Evolutionary conservation across 148 eudicot genomes (phyloP).

Genomic region (Drosera capensis): DNA sequence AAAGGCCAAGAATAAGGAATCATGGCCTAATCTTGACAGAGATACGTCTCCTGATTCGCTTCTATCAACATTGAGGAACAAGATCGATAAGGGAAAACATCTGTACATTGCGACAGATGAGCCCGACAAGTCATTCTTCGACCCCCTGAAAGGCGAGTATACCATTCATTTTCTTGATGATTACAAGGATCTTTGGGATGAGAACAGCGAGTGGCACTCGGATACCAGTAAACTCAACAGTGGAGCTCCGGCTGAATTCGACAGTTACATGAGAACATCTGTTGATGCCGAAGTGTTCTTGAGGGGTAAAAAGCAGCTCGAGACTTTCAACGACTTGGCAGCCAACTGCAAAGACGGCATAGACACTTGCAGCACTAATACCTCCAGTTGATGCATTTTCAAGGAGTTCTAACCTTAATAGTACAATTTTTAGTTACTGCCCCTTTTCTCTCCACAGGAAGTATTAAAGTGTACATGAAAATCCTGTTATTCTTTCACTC

Average conservation of each 20-base stretch:
- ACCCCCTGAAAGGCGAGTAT: slow-evolving; percentile 79
- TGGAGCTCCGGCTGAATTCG: slow-evolving; percentile 73
- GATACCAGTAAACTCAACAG: slow-evolving; percentile 68
- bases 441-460: no score
- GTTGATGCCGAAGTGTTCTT: slow-evolving; percentile 89
- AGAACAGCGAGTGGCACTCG: slow-evolving; percentile 63
- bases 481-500: no score
- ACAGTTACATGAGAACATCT: slow-evolving; percentile 84
- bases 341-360: slow-evolving; percentile 92
- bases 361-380: slow-evolving; percentile 52
- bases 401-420: no score
- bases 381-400: slow-evolving; percentile 15
- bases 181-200: slow-evolving; percentile 75
- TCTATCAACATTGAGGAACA: slow-evolving; percentile 33
- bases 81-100: slow-evolving; percentile 70
- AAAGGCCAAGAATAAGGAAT: slow-evolving; percentile 56
- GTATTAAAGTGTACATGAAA: no score
- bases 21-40: slow-evolving; percentile 77
- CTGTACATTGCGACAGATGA: slow-evolving; percentile 70
- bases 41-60: slow-evolving; percentile 79
- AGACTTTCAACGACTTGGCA: slow-evolving; percentile 92
- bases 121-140: slow-evolving; percentile 46
- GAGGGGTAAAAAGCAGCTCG: slow-evolving; percentile 87
- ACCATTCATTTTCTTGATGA: slow-evolving; percentile 81
- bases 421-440: no score